These are phyloP conservation scores for Phycomyces blakesleeanus DNA, from an alignment of 192 early-diverging fungal genomes.

Conservation along the genomic window DNA sequence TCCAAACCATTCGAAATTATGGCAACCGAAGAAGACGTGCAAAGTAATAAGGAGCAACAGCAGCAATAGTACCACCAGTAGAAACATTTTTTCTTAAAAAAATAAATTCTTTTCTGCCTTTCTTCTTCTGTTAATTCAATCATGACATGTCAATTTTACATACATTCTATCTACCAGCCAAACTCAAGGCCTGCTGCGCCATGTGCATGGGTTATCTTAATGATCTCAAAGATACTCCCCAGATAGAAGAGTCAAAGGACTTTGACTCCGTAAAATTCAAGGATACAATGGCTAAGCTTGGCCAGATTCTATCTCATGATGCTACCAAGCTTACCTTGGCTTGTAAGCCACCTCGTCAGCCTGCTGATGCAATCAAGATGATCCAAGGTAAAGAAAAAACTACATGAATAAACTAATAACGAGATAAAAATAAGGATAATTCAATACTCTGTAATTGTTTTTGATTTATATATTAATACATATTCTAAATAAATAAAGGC, in stretches of 20 bases:
- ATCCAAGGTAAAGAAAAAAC: slow-evolving; percentile 14
- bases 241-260: not conserved
- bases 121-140: not conserved
- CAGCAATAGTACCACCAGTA: not conserved
- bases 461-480: too few species aligned
- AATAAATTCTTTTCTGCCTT: not conserved
- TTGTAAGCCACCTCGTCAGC: slow-evolving; percentile 34
- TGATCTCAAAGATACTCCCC: slow-evolving; percentile 7
- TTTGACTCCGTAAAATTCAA: slow-evolving; percentile 25
- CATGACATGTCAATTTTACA: too few species aligned
- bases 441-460: too few species aligned
- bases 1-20: not conserved
- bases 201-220: slow-evolving; percentile 15
- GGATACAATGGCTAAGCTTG: slow-evolving; percentile 22
- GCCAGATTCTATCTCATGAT: slow-evolving; percentile 28
- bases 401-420: not conserved
- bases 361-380: slow-evolving; percentile 18
- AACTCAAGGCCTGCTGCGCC: slow-evolving; percentile 11
- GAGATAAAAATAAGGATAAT: too few species aligned
- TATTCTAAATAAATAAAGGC: not conserved
- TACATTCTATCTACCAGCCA: not conserved
- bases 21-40: slow-evolving; percentile 12
- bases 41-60: slow-evolving; percentile 13
- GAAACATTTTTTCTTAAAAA: too few species aligned
- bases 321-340: slow-evolving; percentile 33